Evolutionary conservation across 2,329 filamentous ascomycete genomes (phyloP).

Genomic region (Juglanconis sp.): DNA sequence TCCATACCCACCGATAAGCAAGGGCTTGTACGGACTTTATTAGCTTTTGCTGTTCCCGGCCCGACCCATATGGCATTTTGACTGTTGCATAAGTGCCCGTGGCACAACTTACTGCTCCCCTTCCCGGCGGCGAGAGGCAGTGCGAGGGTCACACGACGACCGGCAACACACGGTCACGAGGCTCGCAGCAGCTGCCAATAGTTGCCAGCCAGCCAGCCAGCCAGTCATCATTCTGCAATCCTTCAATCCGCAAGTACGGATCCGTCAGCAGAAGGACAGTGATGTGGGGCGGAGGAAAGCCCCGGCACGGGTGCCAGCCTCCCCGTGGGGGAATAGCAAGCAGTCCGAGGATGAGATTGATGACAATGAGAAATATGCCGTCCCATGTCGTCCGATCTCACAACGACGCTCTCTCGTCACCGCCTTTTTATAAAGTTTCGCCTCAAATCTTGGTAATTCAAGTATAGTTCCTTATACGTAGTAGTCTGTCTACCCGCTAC

Average conservation of each 20-base stretch:
- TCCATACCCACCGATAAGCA: background rate
- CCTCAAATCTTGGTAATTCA: too few species aligned
- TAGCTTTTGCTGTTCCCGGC: background rate
- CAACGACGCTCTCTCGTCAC: background rate
- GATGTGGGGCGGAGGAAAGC: background rate
- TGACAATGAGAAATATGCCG: background rate
- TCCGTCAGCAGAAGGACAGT: background rate
- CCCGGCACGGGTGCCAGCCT: background rate
- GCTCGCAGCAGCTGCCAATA: constrained; percentile 3
- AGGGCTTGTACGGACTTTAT: background rate
- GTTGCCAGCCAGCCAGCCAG: background rate
- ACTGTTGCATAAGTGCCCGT: background rate
- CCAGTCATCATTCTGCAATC: background rate
- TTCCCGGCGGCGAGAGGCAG: constrained; percentile 11
- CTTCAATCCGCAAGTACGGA: background rate
- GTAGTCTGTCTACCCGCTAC: too few species aligned
- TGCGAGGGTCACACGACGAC: background rate
- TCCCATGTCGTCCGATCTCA: background rate
- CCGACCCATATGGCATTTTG: background rate
- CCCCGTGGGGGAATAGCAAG: background rate
- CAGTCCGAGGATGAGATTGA: background rate
- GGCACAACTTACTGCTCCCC: background rate
- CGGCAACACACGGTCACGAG: background rate
- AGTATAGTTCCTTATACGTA: too few species aligned
- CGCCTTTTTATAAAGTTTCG: background rate